A percentile compares a stretch with the other conserved stretches of the same genome.
phyloP scores from a whole-genome alignment of 768 basidiomycete species.

The Mycena leptocephala region DNA sequence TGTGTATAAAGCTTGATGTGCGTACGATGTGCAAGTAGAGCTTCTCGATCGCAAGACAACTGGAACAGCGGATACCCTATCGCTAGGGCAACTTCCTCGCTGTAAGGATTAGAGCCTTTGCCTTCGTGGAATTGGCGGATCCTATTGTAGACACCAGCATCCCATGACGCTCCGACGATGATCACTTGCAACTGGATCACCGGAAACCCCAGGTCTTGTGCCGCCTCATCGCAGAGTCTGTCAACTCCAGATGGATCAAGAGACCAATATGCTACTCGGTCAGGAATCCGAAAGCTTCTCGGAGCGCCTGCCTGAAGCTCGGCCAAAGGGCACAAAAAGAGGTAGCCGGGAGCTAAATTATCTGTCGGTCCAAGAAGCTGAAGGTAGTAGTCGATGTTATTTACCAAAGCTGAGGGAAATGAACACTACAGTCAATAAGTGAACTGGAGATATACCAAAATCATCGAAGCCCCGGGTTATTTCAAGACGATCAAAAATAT shows the following conservation, averaged over 20 bases:
- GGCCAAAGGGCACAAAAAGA: not conserved
- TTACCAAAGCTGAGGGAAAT: not conserved
- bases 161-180: not conserved
- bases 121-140: no score
- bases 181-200: not conserved
- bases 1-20: not conserved
- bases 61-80: not conserved
- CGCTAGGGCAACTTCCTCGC: not conserved
- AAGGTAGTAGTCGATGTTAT: not conserved
- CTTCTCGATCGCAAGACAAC: not conserved
- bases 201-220: not conserved
- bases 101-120: no score
- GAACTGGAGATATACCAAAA: not conserved
- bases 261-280: not conserved
- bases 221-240: not conserved
- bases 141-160: no score
- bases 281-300: not conserved
- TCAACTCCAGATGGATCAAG: not conserved
- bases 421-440: not conserved
- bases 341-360: not conserved
- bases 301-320: not conserved
- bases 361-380: no score
- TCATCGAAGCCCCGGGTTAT: not conserved
- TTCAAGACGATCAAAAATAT: conserved; percentile 3
- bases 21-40: not conserved